phyloP scores from a whole-genome alignment of 164 flowering plant species.

The Magnolia kwangsiensis region DNA sequence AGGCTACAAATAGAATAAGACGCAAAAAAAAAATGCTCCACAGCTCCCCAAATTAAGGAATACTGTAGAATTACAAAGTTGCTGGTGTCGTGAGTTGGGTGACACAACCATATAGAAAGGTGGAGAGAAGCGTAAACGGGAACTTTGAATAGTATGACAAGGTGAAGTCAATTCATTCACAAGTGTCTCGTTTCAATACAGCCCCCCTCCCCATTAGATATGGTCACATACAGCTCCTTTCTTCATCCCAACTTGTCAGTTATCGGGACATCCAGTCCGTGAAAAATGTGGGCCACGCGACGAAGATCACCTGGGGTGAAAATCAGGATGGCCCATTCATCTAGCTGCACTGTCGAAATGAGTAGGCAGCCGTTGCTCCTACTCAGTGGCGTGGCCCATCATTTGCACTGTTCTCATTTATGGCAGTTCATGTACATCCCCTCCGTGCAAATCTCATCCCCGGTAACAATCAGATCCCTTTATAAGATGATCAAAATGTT shows the following conservation, averaged over 20 bases:
- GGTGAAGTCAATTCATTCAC: background rate
- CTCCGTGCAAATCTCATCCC: no score
- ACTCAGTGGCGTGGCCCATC: no score
- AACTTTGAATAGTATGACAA: no score
- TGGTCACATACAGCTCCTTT: background rate
- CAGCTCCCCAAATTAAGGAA: background rate
- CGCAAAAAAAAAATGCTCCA: background rate
- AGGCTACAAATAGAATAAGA: no score
- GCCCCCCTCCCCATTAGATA: background rate
- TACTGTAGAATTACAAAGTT: background rate
- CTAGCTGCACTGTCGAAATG: no score
- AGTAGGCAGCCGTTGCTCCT: no score
- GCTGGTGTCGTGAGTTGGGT: background rate
- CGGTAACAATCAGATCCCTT: no score
- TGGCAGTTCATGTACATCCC: no score
- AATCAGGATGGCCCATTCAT: no score
- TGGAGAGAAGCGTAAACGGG: background rate
- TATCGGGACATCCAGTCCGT: background rate
- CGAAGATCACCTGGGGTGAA: no score
- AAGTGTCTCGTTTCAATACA: conserved; percentile 3
- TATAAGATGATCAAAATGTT: no score
- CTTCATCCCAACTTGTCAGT: background rate
- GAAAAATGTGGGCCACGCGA: background rate
- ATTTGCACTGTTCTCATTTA: no score
- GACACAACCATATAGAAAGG: background rate